A percentile compares a stretch with the other conserved stretches of the same genome.
Conservation (phyloP, 2,329 filamentous ascomycete genomes). For the Exophiala spinifera region DNA sequence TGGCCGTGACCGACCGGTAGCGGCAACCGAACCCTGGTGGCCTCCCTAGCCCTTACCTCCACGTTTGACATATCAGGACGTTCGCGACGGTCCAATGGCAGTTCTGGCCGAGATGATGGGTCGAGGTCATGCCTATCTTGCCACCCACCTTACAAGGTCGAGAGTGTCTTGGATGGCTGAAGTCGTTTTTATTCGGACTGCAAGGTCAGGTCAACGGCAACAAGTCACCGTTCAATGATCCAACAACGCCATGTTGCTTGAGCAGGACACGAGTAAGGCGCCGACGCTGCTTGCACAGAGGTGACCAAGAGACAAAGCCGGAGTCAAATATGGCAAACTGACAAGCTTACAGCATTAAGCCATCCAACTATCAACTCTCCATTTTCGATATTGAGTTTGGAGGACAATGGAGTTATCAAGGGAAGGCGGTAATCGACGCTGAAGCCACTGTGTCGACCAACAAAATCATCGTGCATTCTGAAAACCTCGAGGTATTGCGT, state of each 20-base stretch:
- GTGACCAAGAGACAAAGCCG: neutral
- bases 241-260: conserved; percentile 1
- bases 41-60: too few relatives aligned
- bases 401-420: conserved; percentile 3
- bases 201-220: neutral
- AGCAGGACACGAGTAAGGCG: conserved; percentile 1
- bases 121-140: too few relatives aligned
- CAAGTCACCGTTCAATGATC: neutral
- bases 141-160: too few relatives aligned
- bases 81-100: too few relatives aligned
- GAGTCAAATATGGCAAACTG: neutral
- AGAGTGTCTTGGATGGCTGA: too few relatives aligned
- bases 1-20: too few relatives aligned
- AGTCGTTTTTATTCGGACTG: too few relatives aligned
- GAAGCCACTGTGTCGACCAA: neutral
- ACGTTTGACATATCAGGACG: too few relatives aligned
- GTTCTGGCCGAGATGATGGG: too few relatives aligned
- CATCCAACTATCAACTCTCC: conserved; percentile 1
- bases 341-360: conserved; percentile 1
- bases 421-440: conserved; percentile 2
- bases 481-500: neutral
- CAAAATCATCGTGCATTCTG: neutral
- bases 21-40: too few relatives aligned
- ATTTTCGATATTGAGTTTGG: conserved; percentile 9
- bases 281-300: neutral